These are phyloP conservation scores for Candida pseudocylindracea DNA, from an alignment of 1,139 yeast species.

Conservation along the genomic window DNA sequence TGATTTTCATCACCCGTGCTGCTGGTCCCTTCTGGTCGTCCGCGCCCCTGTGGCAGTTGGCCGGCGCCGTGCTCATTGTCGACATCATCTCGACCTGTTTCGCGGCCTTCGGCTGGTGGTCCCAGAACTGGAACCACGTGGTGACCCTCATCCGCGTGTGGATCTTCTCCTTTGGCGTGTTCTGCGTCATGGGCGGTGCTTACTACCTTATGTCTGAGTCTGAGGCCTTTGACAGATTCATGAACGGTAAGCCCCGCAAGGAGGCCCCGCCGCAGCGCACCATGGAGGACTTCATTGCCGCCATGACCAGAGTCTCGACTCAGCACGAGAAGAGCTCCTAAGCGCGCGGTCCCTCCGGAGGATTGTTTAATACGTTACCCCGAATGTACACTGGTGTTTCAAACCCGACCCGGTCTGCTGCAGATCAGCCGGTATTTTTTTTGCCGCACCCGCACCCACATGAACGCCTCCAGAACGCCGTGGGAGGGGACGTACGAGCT, in stretches of 20 bases:
- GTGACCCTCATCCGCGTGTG: constrained; percentile 87
- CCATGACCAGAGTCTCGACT: constrained; percentile 96
- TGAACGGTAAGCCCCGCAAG: constrained; percentile 54
- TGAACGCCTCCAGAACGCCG: constrained; percentile 7
- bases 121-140: constrained; percentile 93
- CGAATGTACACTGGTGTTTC: too few relatives aligned
- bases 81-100: constrained; percentile 82
- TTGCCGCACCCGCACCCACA: constrained; percentile 6
- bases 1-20: constrained; percentile 88
- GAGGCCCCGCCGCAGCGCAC: constrained; percentile 38
- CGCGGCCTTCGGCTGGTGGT: constrained; percentile 93
- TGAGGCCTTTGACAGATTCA: constrained; percentile 71
- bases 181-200: constrained; percentile 93
- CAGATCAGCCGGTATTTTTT: constrained; percentile 1
- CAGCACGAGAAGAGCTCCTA: constrained; percentile 69
- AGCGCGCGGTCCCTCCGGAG: constrained; percentile 1
- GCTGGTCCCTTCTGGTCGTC: constrained; percentile 93
- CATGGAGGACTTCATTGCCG: constrained; percentile 84
- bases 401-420: too few relatives aligned
- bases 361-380: too few relatives aligned
- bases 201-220: constrained; percentile 85
- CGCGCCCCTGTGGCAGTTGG: constrained; percentile 81
- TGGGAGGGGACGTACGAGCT: not conserved
- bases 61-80: constrained; percentile 80
- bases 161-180: constrained; percentile 91